Evolutionary conservation across 2,329 filamentous ascomycete genomes (phyloP), one percentile per base, ranked within the genome.

Genomic region (Knufia petricola): DNA sequence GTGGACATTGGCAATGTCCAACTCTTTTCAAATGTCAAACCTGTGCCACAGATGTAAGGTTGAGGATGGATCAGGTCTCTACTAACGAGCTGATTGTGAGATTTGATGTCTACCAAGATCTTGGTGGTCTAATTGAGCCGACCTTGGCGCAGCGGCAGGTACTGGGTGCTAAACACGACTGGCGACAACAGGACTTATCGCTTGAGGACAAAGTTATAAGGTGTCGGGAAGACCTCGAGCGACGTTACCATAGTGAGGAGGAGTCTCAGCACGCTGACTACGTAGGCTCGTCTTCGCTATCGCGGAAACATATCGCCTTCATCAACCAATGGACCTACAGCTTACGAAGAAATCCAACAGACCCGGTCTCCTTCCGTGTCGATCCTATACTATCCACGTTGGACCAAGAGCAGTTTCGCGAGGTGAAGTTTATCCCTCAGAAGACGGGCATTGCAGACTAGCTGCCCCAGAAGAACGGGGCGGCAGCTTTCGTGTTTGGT

Each of bases 21-120:
- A 32, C 26, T 3, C 41, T 44, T 12, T 44, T 44, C 41, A 44
- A 44, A 34, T 44, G 41, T 19, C 30, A 31, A 12, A 15, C 9
- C 8, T 44, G 41, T 15, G 9, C 41, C 3, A 44, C 41, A 19
- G 41, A 44, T 19, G 9, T 44, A 13, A 28, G 12, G 17, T 4
- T 43, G 13, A 10, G 40, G 12, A 30, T 43, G 24, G 40, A 43
- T 12, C 40, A 43, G n/a, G 21, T 43, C 4, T 26, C 21, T 9
- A 4, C 9, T 7, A 15, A 15, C 17, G 21, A 43, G 23, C 10
- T 43, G 10, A 8, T 43, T 17, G 24, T 44, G 23, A 28, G 26
- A 10, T 44, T 44, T 23, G 26, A 31, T 20, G 26, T 31, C 13
- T 44, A 44, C 28, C 41, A 44, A 23, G 24, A 44, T 19, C 20